Evolutionary conservation across 2,329 filamentous ascomycete genomes (phyloP).

Genomic region (Paraphaeosphaeria minitans): DNA sequence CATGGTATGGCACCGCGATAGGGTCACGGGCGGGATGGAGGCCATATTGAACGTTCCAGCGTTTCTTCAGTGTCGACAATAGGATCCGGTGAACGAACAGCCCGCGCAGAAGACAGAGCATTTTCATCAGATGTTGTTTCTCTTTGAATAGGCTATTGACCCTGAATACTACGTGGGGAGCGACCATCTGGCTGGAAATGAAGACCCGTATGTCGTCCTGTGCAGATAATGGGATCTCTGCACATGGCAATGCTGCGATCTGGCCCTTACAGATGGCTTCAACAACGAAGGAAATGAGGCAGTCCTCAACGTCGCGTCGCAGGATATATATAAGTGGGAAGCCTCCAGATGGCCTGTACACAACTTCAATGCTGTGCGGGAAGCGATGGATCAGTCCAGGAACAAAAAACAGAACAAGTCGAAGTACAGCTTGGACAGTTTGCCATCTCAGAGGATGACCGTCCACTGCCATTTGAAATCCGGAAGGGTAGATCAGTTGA

Average conservation of each 20-base stretch:
- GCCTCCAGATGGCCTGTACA: conserved; percentile 37
- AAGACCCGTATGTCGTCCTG: conserved; percentile 38
- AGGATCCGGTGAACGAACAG: conserved; percentile 66
- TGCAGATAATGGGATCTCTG: conserved; percentile 28
- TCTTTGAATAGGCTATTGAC: conserved; percentile 41
- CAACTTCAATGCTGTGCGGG: conserved; percentile 57
- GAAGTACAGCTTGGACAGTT: conserved; percentile 43
- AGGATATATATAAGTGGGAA: conserved; percentile 66
- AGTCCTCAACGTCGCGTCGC: conserved; percentile 42
- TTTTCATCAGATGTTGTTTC: conserved; percentile 49
- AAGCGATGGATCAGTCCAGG: conserved; percentile 46
- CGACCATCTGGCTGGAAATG: conserved; percentile 36
- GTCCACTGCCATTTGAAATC: conserved; percentile 48
- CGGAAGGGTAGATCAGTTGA: conserved; percentile 53
- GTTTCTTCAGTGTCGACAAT: conserved; percentile 63
- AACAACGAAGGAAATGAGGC: conserved; percentile 36
- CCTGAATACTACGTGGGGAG: conserved; percentile 15
- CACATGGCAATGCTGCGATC: conserved; percentile 31
- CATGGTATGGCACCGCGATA: conserved; percentile 66
- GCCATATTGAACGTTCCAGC: conserved; percentile 69
- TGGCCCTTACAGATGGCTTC: conserved; percentile 39
- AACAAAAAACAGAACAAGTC: conserved; percentile 32
- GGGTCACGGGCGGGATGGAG: conserved; percentile 56
- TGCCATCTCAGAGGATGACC: conserved; percentile 50
- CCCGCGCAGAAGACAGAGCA: conserved; percentile 65